Base-by-base conservation (phyloP, 495 filamentous ascomycete species). In the Cercophora scortea region DNA sequence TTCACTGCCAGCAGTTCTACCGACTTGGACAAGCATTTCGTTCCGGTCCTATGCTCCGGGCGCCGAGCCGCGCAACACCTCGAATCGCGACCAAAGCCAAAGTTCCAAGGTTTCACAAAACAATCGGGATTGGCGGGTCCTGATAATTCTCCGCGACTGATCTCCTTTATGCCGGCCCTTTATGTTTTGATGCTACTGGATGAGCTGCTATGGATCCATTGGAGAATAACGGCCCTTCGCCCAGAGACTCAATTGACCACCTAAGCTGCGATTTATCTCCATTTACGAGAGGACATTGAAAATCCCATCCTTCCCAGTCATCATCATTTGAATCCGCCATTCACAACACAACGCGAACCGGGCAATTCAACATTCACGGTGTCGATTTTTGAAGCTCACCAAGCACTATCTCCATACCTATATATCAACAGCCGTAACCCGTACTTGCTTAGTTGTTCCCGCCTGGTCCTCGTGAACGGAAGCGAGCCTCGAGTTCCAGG, bases 81-180 rank as follows among this genome's bases (percentile, higher is more conserved):
- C 25, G 25, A 25, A 25, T 25, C 5, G 25, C 25, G 25, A 25
- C 25, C 25, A 25, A 25, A 25, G 25, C 25, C 25, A 25, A 25
- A 5, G 25, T 25, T 25, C 8, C 41, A 45, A 32, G 33, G 47
- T 51, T 50, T 56, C 51, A 34, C 43, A 43, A 56, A 51, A 54
- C 54, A 50, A 17, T 45, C 44, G 42, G 59, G 45, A 56, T 53
- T 49, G 13, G 4, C 49, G 8, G 9, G 36, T 45, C 25, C 36
- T 39, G 25, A 50, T 38, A 55, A 54, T 50, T 58, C 52, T 59
- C 55, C 58, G 56, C 56, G 62, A 60, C 54, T 52, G 62, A 64
- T 64, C 59, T 47, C 16, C 61, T 25, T 49, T 15, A 58, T 56
- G 57, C 50, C 51, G 59, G 56, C 38, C 47, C 5, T 25, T 25